Evolutionary conservation across 2,329 filamentous ascomycete species (phyloP), one percentile per base, ranked within the genome.

Genomic region (Conoideocrella luteorostrata): DNA sequence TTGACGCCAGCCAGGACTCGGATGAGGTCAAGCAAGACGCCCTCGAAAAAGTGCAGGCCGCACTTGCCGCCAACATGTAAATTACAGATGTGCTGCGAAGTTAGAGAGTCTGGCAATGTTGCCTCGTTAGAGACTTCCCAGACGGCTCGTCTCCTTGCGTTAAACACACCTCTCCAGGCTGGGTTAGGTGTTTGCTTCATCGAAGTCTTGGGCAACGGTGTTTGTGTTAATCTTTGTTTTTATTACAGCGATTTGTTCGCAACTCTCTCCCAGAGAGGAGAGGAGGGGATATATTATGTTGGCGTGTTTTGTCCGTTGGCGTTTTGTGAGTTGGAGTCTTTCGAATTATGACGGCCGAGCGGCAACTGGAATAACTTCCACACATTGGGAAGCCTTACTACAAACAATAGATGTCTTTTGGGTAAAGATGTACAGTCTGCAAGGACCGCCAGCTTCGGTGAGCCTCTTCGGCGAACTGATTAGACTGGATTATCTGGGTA

Each of bases 1-100:
- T 91, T 46, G 83, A 89, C 59, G 83, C 86, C 44, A 79, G 77
- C 67, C 64, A 71, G 46, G 58, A 74, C 43, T 51, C 75, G 52
- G 67, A 80, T 39, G 67, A 78, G 40, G 83, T 90, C 45, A 73
- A 82, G 64, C 63, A 64, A 20, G 74, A 79, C 41, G 77, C 82
- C 2, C 64, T 85, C 39, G 66, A 70, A 26, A 71, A 71, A 51
- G 80, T 83, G n/a, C 56, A 70, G 36, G 65, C 68, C 50, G 74
- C 74, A 50, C 71, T 84, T 58, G 41, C 50, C 15, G 52, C 54
- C 46, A 47, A 54, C 22, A 46, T 54, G 35, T 47, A 12, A 46
- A n/a, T 13, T 6, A 15, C 7, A 10, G 39, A 9, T 13, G 30
- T n/a, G 21, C 21, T 18, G 18, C 28, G 30, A 33, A 17, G n/a